Conservation (phyloP, 1,284 basidiomycete genomes). For the Peniophora sp. region DNA sequence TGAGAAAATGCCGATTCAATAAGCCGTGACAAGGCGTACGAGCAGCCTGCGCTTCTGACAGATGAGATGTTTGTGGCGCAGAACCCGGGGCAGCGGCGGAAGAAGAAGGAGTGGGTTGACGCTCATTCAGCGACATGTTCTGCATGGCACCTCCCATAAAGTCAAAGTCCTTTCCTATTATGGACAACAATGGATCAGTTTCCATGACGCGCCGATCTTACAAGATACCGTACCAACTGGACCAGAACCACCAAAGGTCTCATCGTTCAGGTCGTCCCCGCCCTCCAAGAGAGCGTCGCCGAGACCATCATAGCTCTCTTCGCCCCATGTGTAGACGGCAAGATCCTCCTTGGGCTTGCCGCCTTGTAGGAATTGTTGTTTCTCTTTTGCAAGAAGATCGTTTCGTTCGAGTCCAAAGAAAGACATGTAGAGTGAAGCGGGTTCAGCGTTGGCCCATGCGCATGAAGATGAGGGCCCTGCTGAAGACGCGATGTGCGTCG, state of each 20-base stretch:
- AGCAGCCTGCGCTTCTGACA: conserved; percentile 10
- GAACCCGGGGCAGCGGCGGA: conserved; percentile 1
- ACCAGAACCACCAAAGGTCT: conserved; percentile 81
- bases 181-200: conserved; percentile 1
- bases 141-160: conserved; percentile 43
- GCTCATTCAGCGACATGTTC: conserved; percentile 26
- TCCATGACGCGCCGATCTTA: background rate
- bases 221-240: conserved; percentile 50
- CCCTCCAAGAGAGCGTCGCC: conserved; percentile 84
- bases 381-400: conserved; percentile 52
- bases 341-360: conserved; percentile 64
- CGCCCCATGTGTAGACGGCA: conserved; percentile 82
- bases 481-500: no score
- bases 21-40: background rate
- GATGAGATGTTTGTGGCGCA: background rate
- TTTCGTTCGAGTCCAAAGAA: conserved; percentile 73
- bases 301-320: conserved; percentile 85
- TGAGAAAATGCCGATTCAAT: conserved; percentile 6
- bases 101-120: conserved; percentile 2
- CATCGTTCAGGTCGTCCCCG: conserved; percentile 88
- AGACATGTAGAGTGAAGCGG: conserved; percentile 41
- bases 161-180: conserved; percentile 86
- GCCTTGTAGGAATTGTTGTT: conserved; percentile 43
- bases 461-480: no score
- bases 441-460: no score